Percentiles rank a stretch among this genome's conserved stretches.
phyloP scores from a whole-genome alignment of 257 asterid genomes.

The Solanum bulbocastanum region DNA sequence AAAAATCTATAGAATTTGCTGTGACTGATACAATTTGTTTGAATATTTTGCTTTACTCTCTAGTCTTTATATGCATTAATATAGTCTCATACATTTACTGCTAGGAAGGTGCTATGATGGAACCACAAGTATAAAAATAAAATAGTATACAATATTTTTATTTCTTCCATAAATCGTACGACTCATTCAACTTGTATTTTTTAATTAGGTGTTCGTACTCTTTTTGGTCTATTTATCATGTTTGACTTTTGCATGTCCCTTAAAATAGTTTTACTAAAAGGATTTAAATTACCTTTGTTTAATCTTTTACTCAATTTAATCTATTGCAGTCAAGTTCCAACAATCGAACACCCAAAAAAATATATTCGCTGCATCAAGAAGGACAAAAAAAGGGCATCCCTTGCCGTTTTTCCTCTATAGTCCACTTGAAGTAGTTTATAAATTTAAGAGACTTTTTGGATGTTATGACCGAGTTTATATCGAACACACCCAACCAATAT shows the following conservation, averaged over 20 bases:
- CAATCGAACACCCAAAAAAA: not conserved
- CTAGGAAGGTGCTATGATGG: not conserved
- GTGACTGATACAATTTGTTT: not conserved
- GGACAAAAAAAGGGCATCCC: too few relatives aligned
- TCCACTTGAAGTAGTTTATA: not conserved
- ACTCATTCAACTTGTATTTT: not conserved
- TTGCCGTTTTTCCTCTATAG: not conserved
- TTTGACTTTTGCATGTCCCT: not conserved
- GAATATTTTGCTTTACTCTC: not conserved
- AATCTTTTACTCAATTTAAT: not conserved
- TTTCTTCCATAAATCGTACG: not conserved
- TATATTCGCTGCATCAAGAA: not conserved
- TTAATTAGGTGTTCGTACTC: not conserved
- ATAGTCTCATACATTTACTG: not conserved
- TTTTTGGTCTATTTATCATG: not conserved
- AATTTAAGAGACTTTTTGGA: not conserved
- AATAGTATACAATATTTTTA: not conserved
- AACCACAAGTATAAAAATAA: not conserved
- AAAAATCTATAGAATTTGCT: not conserved
- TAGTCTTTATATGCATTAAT: not conserved
- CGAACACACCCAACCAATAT: not conserved
- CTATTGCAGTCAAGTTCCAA: not conserved
- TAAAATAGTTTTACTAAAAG: not conserved
- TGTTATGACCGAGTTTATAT: not conserved
- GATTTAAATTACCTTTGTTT: not conserved